Conservation (phyloP, 2,329 filamentous ascomycete species). For the Fusarium liriodendri region DNA sequence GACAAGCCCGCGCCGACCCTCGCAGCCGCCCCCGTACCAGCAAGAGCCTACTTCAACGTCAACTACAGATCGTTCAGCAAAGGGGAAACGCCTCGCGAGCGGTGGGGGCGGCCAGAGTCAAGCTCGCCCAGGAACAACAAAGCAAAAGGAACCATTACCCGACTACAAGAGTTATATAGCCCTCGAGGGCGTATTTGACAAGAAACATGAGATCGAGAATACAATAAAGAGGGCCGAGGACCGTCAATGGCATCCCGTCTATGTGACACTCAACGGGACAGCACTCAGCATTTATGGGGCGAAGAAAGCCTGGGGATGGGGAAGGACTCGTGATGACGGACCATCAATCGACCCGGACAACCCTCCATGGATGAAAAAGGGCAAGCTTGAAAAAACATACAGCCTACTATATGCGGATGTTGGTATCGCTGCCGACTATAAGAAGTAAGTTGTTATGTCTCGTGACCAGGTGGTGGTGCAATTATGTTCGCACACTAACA, state of each 20-base stretch:
- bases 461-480: not conserved
- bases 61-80: constrained; percentile 25
- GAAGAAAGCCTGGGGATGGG: constrained; percentile 67
- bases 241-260: constrained; percentile 72
- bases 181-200: constrained; percentile 67
- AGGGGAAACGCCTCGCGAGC: constrained; percentile 33
- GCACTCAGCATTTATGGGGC: constrained; percentile 73
- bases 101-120: constrained; percentile 34
- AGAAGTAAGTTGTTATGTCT: constrained; percentile 63
- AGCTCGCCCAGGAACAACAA: constrained; percentile 24
- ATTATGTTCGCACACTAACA: constrained; percentile 12
- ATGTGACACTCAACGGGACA: constrained; percentile 74
- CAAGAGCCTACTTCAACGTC: constrained; percentile 35
- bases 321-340: constrained; percentile 60
- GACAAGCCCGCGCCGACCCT: constrained; percentile 58
- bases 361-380: constrained; percentile 63
- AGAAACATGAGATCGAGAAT: constrained; percentile 75
- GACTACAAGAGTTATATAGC: constrained; percentile 67
- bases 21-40: constrained; percentile 61
- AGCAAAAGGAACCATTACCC: constrained; percentile 62
- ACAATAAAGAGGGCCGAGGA: constrained; percentile 71
- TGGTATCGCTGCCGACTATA: constrained; percentile 78
- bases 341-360: constrained; percentile 62
- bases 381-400: constrained; percentile 73
- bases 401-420: constrained; percentile 80